These are phyloP conservation scores for Iris pallida DNA, from an alignment of 116 monocot genomes.

Conservation along the genomic window DNA sequence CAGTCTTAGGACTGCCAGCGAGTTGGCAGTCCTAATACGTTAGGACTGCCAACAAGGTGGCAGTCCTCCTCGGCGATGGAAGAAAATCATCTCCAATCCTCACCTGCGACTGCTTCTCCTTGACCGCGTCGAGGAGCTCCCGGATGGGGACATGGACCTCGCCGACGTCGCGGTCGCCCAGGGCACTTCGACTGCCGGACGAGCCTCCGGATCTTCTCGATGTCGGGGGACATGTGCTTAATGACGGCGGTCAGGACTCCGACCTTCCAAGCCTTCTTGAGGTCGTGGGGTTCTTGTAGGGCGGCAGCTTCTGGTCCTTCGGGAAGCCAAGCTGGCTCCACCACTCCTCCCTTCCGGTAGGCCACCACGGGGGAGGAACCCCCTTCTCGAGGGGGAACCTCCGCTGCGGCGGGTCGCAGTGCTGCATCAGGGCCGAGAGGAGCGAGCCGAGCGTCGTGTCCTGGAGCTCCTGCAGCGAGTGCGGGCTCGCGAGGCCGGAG, in stretches of 20 bases:
- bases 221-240: constrained; percentile 73
- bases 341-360: constrained; percentile 69
- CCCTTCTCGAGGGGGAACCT: constrained; percentile 75
- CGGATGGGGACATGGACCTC: no score
- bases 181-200: constrained; percentile 69
- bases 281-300: constrained; percentile 87
- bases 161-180: no score
- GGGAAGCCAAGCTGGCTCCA: constrained; percentile 55
- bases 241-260: constrained; percentile 60
- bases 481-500: constrained; percentile 30
- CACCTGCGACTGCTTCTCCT: no score
- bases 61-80: no score
- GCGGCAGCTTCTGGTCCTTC: constrained; percentile 47
- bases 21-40: no score
- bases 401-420: constrained; percentile 71
- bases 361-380: constrained; percentile 79
- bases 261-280: constrained; percentile 78
- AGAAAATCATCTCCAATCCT: no score
- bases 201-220: constrained; percentile 52
- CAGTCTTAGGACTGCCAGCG: no score
- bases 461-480: constrained; percentile 61
- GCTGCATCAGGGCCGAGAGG: constrained; percentile 71
- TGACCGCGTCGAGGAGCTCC: no score
- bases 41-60: no score
- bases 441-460: constrained; percentile 71